Percentiles rank a stretch among this genome's conserved stretches.
Conservation (phyloP, 1,284 basidiomycete genomes). For the Boletus subluridellus region DNA sequence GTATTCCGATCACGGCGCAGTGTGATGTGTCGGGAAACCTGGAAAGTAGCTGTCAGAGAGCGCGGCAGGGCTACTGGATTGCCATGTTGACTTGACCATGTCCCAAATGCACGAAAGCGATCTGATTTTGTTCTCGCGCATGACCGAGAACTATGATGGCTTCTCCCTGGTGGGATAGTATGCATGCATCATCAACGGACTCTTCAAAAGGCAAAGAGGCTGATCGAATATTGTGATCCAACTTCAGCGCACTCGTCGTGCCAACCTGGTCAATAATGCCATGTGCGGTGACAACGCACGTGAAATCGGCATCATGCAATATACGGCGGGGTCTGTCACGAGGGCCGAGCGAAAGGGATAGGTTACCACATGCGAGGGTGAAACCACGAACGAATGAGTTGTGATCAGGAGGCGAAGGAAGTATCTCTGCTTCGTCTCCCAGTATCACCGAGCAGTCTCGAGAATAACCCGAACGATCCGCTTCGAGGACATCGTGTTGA, state of each 20-base stretch:
- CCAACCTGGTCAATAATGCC: slow-evolving; percentile 36
- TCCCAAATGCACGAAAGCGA: slow-evolving; percentile 26
- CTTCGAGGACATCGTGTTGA: not conserved
- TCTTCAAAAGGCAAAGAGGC: slow-evolving; percentile 24
- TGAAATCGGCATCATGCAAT: slow-evolving; percentile 21
- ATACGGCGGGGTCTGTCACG: slow-evolving; percentile 45
- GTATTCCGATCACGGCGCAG: slow-evolving; percentile 33
- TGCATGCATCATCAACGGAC: slow-evolving; percentile 44
- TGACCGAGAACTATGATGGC: slow-evolving; percentile 39
- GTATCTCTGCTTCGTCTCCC: not conserved
- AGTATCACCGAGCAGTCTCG: not conserved
- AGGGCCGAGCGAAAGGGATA: slow-evolving; percentile 28
- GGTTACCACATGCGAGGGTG: slow-evolving; percentile 10
- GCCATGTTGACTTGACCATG: slow-evolving; percentile 24
- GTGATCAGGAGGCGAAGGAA: slow-evolving; percentile 1
- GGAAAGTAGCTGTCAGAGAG: slow-evolving; percentile 10
- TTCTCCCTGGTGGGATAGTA: slow-evolving; percentile 31
- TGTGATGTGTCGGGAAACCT: slow-evolving; percentile 12
- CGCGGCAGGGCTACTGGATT: not conserved
- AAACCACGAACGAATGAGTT: slow-evolving; percentile 3
- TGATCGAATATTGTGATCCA: slow-evolving; percentile 17
- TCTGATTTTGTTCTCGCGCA: slow-evolving; percentile 37
- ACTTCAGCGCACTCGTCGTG: slow-evolving; percentile 17
- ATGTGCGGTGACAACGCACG: slow-evolving; percentile 36
- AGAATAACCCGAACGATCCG: not conserved